Evolutionary conservation across 306 rosid genomes (phyloP).

Genomic region (Lathyrus aphaca): DNA sequence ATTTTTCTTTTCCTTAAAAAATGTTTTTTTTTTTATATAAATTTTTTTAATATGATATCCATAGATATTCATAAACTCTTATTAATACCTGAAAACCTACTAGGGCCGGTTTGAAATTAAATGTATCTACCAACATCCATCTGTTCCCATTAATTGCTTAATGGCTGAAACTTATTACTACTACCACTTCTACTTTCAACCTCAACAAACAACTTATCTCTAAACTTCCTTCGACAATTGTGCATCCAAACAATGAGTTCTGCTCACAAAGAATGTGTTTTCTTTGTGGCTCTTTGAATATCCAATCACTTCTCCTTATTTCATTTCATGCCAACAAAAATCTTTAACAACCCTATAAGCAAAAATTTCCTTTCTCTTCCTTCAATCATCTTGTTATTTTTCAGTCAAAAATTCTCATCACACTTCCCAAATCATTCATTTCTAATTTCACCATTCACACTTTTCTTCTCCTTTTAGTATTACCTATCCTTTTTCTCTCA

Average conservation of each 20-base stretch:
- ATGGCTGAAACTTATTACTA: constrained; percentile 14
- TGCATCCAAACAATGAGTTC: constrained; percentile 29
- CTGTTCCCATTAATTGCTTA: constrained; percentile 56
- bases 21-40: no score
- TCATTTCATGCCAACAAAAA: constrained; percentile 24
- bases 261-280: constrained; percentile 15
- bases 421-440: constrained; percentile 41
- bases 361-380: constrained; percentile 16
- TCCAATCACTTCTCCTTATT: constrained; percentile 36
- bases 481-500: background rate
- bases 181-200: background rate
- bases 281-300: constrained; percentile 8
- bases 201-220: constrained; percentile 27
- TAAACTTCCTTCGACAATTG: constrained; percentile 29
- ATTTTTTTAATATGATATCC: no score
- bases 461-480: constrained; percentile 35
- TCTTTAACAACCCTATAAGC: background rate
- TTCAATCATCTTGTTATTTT: constrained; percentile 20
- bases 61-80: no score
- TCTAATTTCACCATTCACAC: constrained; percentile 60
- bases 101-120: constrained; percentile 15
- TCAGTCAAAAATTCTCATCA: constrained; percentile 59
- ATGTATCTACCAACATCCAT: constrained; percentile 58
- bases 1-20: no score
- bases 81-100: no score